Evolutionary conservation across 1,139 yeast genomes (phyloP).

Genomic region (Kodamaea suecica): DNA sequence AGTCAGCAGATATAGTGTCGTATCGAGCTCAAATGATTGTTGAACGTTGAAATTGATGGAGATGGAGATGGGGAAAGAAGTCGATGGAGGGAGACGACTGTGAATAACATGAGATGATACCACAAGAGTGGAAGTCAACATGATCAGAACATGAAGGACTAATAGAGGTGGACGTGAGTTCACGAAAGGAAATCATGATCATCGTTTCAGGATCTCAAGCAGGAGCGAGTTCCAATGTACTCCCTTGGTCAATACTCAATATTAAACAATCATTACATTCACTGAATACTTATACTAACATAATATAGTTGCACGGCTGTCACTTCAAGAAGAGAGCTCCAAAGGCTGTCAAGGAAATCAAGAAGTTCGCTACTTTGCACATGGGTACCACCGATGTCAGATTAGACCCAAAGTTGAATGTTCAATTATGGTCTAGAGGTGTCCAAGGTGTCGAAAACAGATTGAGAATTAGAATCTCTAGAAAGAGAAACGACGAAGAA

Average conservation of each 20-base stretch:
- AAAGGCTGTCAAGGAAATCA: conserved; percentile 98
- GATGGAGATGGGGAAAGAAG: too few species aligned
- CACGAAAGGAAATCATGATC: too few species aligned
- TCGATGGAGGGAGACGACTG: too few species aligned
- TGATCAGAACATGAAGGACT: too few species aligned
- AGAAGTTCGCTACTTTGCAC: conserved; percentile 97
- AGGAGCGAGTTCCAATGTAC: too few species aligned
- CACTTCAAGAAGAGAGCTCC: conserved; percentile 99
- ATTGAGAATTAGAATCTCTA: conserved; percentile 97
- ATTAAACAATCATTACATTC: background rate
- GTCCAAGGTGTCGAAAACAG: conserved; percentile 98
- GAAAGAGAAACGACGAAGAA: conserved; percentile 99
- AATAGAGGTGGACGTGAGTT: too few species aligned
- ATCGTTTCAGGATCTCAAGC: too few species aligned
- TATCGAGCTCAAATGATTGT: background rate
- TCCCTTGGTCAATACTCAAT: too few species aligned
- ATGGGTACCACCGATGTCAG: conserved; percentile 99
- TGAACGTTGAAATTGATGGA: conserved; percentile 1
- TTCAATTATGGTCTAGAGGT: conserved; percentile 99
- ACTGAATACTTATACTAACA: conserved; percentile 34
- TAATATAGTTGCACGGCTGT: conserved; percentile 83
- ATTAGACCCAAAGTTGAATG: conserved; percentile 98
- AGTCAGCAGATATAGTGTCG: background rate
- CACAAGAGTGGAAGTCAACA: too few species aligned
- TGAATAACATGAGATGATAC: too few species aligned